Percentiles rank a stretch among this genome's conserved stretches.
Evolutionary conservation across 2,329 filamentous ascomycete genomes (phyloP).

Genomic region (Penicillium sp.): DNA sequence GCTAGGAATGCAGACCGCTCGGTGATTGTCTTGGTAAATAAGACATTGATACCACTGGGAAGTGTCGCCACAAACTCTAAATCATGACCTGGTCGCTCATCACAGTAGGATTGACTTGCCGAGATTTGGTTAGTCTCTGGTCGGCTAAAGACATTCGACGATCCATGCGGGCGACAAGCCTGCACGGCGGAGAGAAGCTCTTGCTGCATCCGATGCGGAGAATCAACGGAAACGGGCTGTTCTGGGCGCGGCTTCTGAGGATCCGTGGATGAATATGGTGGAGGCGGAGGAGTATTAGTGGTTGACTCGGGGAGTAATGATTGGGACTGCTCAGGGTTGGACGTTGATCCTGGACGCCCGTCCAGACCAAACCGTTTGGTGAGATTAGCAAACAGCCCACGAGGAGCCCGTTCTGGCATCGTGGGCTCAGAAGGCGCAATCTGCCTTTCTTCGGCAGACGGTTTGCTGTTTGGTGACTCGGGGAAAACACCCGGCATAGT

Average conservation of each 20-base stretch:
- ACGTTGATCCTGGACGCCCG: constrained; percentile 27
- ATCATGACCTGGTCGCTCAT: constrained; percentile 71
- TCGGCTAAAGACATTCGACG: constrained; percentile 68
- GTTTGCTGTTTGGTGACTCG: constrained; percentile 60
- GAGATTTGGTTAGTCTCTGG: constrained; percentile 72
- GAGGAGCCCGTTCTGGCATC: constrained; percentile 47
- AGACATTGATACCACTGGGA: constrained; percentile 71
- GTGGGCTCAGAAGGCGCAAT: constrained; percentile 19
- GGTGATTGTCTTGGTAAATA: constrained; percentile 59
- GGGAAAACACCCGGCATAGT: constrained; percentile 75
- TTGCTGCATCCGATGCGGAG: constrained; percentile 44
- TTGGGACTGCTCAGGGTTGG: constrained; percentile 23
- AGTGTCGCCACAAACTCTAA: constrained; percentile 70
- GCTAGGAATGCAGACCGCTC: constrained; percentile 60
- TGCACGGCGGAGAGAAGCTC: constrained; percentile 73
- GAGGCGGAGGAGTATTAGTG: constrained; percentile 29
- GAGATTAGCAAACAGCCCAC: constrained; percentile 67
- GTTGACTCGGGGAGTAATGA: constrained; percentile 18
- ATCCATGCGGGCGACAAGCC: constrained; percentile 74
- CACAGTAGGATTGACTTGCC: constrained; percentile 84
- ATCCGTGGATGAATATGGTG: constrained; percentile 42
- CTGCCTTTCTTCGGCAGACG: constrained; percentile 18
- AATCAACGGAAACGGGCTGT: constrained; percentile 32
- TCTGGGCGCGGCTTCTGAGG: constrained; percentile 33
- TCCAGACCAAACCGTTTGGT: constrained; percentile 70